Conservation (phyloP, 345 rosid species). For the Arabidopsis suecica region DNA sequence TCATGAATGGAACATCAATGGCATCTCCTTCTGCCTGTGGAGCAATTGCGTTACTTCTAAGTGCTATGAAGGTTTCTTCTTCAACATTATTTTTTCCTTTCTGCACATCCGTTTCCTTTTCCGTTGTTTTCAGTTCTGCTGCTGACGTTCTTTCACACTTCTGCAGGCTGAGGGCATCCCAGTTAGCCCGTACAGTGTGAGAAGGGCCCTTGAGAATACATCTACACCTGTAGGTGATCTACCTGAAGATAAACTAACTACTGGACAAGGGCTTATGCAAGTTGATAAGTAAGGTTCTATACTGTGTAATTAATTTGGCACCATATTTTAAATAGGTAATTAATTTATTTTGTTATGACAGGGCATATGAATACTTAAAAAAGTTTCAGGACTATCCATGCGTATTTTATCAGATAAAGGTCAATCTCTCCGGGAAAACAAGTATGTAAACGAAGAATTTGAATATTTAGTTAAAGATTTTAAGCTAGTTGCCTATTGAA, state of each 20-base stretch:
- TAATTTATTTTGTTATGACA: slow-evolving; percentile 47
- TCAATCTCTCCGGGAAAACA: slow-evolving; percentile 79
- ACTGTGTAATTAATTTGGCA: slow-evolving; percentile 19
- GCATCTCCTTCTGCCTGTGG: slow-evolving; percentile 99
- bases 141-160: slow-evolving; percentile 39
- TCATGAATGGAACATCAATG: slow-evolving; percentile 99
- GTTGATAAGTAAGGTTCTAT: slow-evolving; percentile 78
- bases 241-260: slow-evolving; percentile 83
- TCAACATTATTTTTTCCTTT: slow-evolving; percentile 30
- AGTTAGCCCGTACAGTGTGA: slow-evolving; percentile 84
- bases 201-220: slow-evolving; percentile 94
- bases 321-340: slow-evolving; percentile 36
- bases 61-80: slow-evolving; percentile 88
- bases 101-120: slow-evolving; percentile 19
- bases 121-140: slow-evolving; percentile 27
- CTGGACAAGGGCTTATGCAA: slow-evolving; percentile 98
- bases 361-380: slow-evolving; percentile 84
- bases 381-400: slow-evolving; percentile 58
- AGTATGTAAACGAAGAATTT: slow-evolving; percentile 55
- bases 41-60: slow-evolving; percentile 85
- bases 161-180: slow-evolving; percentile 78
- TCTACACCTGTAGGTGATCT: slow-evolving; percentile 68
- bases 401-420: slow-evolving; percentile 74
- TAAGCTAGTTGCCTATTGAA: slow-evolving; percentile 20
- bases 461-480: slow-evolving; percentile 13